Base-by-base conservation (phyloP, 1,139 yeast species). In the Geotrichum restrictum region DNA sequence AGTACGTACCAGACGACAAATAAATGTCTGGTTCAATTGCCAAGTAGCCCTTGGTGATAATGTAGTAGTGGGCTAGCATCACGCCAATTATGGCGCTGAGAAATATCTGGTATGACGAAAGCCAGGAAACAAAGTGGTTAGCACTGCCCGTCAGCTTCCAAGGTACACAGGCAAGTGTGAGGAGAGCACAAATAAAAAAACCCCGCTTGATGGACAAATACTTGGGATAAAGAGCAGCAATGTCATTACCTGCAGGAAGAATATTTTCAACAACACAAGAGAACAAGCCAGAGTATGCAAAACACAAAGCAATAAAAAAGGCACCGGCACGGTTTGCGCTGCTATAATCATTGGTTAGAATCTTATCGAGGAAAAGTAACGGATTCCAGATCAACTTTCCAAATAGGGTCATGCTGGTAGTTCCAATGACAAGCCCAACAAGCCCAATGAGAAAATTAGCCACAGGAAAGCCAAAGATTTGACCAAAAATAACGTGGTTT, bases 1-100 rank as follows among this genome's bases (percentile, higher is more conserved):
- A 74, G 69, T 85, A 85, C 51, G 70, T 69, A 48, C 78, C 69
- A n/a, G 68, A 65, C 38, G 75, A 74, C 3, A 75, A 65, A 60
- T 80, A 85, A 59, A 85, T 67, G 62, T 85, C 87, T 36, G 79
- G 53, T 24, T 45, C 72, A 49, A 85, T 66, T 55, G 76, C 75
- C 57, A 85, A 61, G 63, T 74, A 75, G 40, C 91, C 91, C 66
- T 87, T 79, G 72, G 86, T 79, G 22, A 85, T 76, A 55, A 80
- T 74, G 65, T 73, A 83, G 66, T 84, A 85, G 66, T 85, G 93
- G 56, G 82, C 74, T 55, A 82, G 78, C 54, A 83, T 76, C 37
- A 82, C 85, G 60, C 93, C 93, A 6, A 87, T 86, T 63, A 85
- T 82, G 21, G 88, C 77, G 1, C 88, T 82, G 45, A 85, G 73